Evolutionary conservation across 2,329 filamentous ascomycete species (phyloP).

Genomic region (Phialophora expanda): DNA sequence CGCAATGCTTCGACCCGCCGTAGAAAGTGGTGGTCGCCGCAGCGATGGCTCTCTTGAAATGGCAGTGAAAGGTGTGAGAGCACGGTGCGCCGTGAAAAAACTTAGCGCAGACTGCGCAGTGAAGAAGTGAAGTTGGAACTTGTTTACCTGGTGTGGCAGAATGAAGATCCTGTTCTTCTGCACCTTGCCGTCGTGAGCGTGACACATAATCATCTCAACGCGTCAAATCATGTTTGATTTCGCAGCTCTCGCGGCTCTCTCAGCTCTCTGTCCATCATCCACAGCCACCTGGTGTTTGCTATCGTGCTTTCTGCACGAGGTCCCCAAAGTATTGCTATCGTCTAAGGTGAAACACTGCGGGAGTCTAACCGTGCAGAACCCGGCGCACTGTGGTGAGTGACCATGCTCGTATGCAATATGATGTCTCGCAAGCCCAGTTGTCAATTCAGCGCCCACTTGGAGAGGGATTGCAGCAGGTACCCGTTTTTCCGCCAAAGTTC

Average conservation of each 20-base stretch:
- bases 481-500: neutral
- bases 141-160: conserved; percentile 22
- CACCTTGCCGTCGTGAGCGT: conserved; percentile 1
- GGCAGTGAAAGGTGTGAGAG: neutral
- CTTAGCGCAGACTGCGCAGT: neutral
- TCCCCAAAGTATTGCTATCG: neutral
- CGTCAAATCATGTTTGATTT: conserved; percentile 1
- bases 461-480: conserved; percentile 4
- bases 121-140: conserved; percentile 9
- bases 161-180: conserved; percentile 15
- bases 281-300: neutral
- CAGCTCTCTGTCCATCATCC: neutral
- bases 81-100: neutral
- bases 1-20: neutral
- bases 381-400: neutral
- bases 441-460: neutral
- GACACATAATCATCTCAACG: conserved; percentile 9
- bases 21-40: neutral
- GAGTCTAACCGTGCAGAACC: neutral
- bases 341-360: neutral
- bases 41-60: neutral
- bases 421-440: neutral
- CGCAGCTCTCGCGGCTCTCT: neutral
- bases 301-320: neutral
- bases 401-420: conserved; percentile 2